Conservation (phyloP, 169 alveolate species). For the Plasmodium vivax region DNA sequence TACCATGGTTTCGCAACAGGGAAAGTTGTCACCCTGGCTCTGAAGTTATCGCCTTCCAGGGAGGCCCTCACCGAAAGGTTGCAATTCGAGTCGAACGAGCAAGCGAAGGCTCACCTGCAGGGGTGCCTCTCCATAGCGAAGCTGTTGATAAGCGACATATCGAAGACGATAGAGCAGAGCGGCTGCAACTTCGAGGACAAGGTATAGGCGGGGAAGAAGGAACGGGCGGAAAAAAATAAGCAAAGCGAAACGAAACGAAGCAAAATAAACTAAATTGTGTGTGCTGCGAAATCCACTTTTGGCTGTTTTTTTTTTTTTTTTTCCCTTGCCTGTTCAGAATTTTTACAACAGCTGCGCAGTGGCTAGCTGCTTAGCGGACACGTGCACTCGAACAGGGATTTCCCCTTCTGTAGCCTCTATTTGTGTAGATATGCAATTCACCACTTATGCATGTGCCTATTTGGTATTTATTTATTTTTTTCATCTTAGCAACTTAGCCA, state of each 20-base stretch:
- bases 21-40: constrained; percentile 38
- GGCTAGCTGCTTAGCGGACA: not conserved
- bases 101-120: constrained; percentile 14
- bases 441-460: not conserved
- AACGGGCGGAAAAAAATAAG: not conserved
- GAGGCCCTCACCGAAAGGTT: constrained; percentile 42
- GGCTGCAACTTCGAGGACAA: constrained; percentile 60
- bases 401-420: not conserved
- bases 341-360: not conserved
- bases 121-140: constrained; percentile 36
- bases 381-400: not conserved
- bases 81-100: constrained; percentile 13
- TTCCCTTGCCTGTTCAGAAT: not conserved
- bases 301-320: not conserved
- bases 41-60: constrained; percentile 47
- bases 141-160: constrained; percentile 40
- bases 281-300: not conserved
- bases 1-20: constrained; percentile 63
- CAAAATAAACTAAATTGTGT: not conserved
- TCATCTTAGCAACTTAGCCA: not conserved
- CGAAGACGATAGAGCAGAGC: constrained; percentile 31
- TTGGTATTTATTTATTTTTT: not conserved
- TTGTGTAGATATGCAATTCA: not conserved
- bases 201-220: constrained; percentile 8
- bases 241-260: not conserved